Base-by-base conservation (phyloP, 2,329 filamentous ascomycete genomes). In the Arthrobotrys conoides region DNA sequence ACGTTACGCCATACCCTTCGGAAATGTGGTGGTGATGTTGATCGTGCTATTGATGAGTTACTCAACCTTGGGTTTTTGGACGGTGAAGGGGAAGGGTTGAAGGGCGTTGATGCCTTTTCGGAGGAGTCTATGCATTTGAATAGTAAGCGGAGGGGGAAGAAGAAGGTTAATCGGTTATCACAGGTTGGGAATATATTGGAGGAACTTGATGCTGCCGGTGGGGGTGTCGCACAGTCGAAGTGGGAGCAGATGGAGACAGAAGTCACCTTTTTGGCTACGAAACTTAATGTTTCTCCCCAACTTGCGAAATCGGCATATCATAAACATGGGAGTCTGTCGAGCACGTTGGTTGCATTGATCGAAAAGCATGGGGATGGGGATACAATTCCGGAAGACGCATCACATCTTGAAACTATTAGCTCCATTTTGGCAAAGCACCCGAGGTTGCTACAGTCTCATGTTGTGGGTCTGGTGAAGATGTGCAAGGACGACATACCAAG, bases 231-330 rank as follows among this genome's bases (percentile, higher is more conserved):
- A 22, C 44, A 57, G 5, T 81, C 80, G 2, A 76, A 73, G 14
- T 82, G 81, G 81, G 75, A 80, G n/a, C 65, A 77, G 3, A 82
- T 82, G 75, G 70, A 80, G 18, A 64, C 64, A 5, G 80, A 82
- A 51, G 80, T 82, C 14, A 67, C 76, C 16, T 80, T 80, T 33
- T 30, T 82, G 9, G 80, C 81, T 22, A 71, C 49, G 2, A 73
- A 76, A 36, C 55, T 82, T 22, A 71, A 80, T 27, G 64, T 82
- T 38, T 63, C 81, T 2, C 48, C 76, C 18, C 53, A 66, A 12
- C 33, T 72, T 9, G 81, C 80, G 6, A 49, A 65, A 30, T 82
- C 81, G 14, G 51, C 64, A 9, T 82, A 82, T 38, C 81, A 82
- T 48, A 49, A 76, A 5, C 71, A 81, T 49, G 71, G 71, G 18